Percentiles rank a stretch among this genome's conserved stretches.
These are phyloP conservation scores for Myotisia sp. DNA, from an alignment of 2,329 filamentous ascomycete species.

Conservation along the genomic window DNA sequence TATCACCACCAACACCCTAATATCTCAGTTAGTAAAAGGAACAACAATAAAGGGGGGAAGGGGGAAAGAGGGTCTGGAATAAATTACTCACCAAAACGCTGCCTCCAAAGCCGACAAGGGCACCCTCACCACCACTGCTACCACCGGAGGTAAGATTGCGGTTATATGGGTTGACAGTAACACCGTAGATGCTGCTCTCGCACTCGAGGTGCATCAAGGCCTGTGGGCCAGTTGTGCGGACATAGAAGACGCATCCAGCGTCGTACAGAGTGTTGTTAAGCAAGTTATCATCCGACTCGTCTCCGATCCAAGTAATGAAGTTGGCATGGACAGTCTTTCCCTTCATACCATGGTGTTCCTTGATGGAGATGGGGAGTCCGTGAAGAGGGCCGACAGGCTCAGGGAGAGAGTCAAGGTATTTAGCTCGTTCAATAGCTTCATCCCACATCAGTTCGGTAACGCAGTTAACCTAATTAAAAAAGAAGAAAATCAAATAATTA, in stretches of 20 bases:
- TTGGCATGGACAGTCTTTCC: conserved; percentile 45
- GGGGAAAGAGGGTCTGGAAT: background rate
- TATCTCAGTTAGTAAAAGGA: background rate
- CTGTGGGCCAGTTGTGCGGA: conserved; percentile 56
- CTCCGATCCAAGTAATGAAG: conserved; percentile 10
- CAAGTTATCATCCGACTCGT: conserved; percentile 23
- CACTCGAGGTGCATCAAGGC: conserved; percentile 42
- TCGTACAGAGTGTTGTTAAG: conserved; percentile 44
- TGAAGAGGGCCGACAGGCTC: conserved; percentile 44
- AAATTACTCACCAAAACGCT: conserved; percentile 36
- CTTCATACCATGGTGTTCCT: conserved; percentile 33
- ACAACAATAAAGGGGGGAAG: no score
- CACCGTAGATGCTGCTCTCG: conserved; percentile 47
- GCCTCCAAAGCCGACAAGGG: conserved; percentile 44
- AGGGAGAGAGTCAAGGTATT: conserved; percentile 32
- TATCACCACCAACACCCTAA: conserved; percentile 47
- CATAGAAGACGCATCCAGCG: conserved; percentile 50
- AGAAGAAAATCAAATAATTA: no score
- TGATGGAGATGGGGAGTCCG: conserved; percentile 44
- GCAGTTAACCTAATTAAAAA: conserved; percentile 38
- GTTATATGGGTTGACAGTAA: conserved; percentile 50
- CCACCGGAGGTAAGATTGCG: conserved; percentile 47
- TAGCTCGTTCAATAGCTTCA: conserved; percentile 34
- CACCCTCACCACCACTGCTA: conserved; percentile 51
- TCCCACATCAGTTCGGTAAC: conserved; percentile 40